Evolutionary conservation across 345 rosid species (phyloP), one percentile per base, ranked within the genome.

Genomic region (Anastatica hierochuntica): DNA sequence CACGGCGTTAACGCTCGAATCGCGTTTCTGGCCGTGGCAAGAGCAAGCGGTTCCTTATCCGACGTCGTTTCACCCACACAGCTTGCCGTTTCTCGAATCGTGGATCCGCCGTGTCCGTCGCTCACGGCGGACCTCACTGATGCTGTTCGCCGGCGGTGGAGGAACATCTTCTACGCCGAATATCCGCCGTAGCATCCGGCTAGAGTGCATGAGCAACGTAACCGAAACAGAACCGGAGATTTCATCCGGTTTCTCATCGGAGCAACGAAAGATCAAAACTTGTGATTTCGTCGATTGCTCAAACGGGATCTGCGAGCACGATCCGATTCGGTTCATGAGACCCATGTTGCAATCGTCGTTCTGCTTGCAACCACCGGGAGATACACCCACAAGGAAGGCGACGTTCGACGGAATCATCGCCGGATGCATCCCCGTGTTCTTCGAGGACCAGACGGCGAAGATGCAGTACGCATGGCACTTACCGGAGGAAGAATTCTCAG

Each of bases 351-450:
- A 72, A 43, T 71, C 96, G 0, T 70, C 73, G 1, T 92, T 92
- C 43, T 92, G 96, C 36, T 69, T 92, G 62, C 96, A 92, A 64
- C 98, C 98, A 6, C 94, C 95, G 0, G 96, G 95, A 45, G 94
- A 92, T 30, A 88, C 96, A 0, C 98, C 98, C 1, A 81, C 96
- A 0, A 50, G 98, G 19, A 68, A 95, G 38, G 80, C 95, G 0
- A 81, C 96, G 2, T 85, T 92, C 49, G 94, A 92, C 67, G 82
- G 83, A 35, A 76, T 92, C 36, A 52, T 80, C 34, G 95, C 94
- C 1, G 96, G 96, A 7, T 92, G 98, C 46, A 81, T 88, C 10
- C 98, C 98, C 8, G 94, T 85, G 52, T 85, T 92, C 80, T 88
- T 88, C 20, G 96, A 92, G 54, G 95, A 88, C 4, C 79, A 72